Evolutionary conservation across 768 basidiomycete genomes (phyloP), one percentile per base, ranked within the genome.

Genomic region (Mycena albidolilacea): DNA sequence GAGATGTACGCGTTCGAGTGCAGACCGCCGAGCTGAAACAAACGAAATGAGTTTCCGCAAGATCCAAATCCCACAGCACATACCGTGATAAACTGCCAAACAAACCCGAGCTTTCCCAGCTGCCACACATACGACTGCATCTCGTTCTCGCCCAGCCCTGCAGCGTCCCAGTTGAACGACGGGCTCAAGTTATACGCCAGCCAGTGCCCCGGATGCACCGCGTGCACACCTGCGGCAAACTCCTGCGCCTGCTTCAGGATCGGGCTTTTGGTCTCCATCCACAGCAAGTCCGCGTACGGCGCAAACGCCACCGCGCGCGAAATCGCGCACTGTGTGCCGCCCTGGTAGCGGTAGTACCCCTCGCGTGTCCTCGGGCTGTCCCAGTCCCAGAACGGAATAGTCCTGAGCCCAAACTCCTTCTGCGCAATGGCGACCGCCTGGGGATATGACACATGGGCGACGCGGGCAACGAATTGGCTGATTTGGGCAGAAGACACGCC

Each of bases 1-100:
- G 93, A 95, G 80, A 99, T 99, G 82, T 96, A 97, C 39, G 93
- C 98, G 83, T 98, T 99, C 72, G 97, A 97, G 81, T 99, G 98
- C 54, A 99, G 88, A 69, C 98, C 98, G 55, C 91, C 98, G 72
- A 99, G 95, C 97, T 98, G 79, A 72, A 60, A 37, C 35, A 57
- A 41, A 39, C 30, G 30, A 35, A 44, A 50, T 21, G 55, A 64
- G 46, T 30, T 30, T 30, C 30, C 30, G 30, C 30, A 30, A 30
- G 3, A 3, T 4, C 30, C 30, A 30, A 30, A 15, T 50, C n/a
- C 12, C 23, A 23, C 30, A 12, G 41, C 46, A 81, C 94, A 78
- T 64, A 97, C 95, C 77, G 97, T 98, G 83, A 98, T 98, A 86
- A 99, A 99, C 82, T 99, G 97, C 97, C 97, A 99, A 77, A 97